Base-by-base conservation (phyloP, 140 eudicot genomes). In the Oenanthe javanica region DNA sequence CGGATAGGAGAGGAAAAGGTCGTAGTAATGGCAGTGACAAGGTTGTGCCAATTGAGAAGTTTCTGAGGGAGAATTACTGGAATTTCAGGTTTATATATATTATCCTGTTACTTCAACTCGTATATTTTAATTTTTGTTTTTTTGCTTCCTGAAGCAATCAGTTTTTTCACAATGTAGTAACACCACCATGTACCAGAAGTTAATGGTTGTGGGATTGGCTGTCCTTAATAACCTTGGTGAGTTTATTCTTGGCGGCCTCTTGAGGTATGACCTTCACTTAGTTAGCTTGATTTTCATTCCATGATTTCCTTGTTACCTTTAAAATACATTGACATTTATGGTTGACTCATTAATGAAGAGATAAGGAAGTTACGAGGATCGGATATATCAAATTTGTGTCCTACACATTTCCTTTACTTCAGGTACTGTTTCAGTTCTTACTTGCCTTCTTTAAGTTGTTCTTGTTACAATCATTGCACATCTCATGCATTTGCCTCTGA, bases 201-300 rank as follows among this genome's bases (percentile, higher is more conserved):
- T 96, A 49, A 84, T 92, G 97, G 97, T 88, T 77, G 83, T 86
- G 84, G 97, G 97, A 70, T 86, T 95, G 83, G 99, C 97, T 27
- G 97, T 83, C 15, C 90, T 95, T 63, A 95, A 95, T 88, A 80
- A 92, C 51, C 88, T 93, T 80, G 99, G 97, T 69, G 97, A 92
- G 27, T 49, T 95, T 76, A 84, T 92, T 83, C 99, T 95, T 75
- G 90, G 93, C 75, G 79, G 95, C 85, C 86, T 95, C 97, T 81
- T 95, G 79, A 95, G 86, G 97, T 95, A 88, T 27, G 96, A 31
- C 72, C 72, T 9, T 73, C 5, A 19, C 0, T 15, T 9, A 16
- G 12, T 79, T 12, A 72, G 82, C 18, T 38, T 36, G 50, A 79
- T 82, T 57, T 63, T 48, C 8, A 21, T 82, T 31, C 43, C 0